Evolutionary conservation across 169 alveolate species (phyloP), one percentile per base, ranked within the genome.

Genomic region (Theileria annulata): DNA sequence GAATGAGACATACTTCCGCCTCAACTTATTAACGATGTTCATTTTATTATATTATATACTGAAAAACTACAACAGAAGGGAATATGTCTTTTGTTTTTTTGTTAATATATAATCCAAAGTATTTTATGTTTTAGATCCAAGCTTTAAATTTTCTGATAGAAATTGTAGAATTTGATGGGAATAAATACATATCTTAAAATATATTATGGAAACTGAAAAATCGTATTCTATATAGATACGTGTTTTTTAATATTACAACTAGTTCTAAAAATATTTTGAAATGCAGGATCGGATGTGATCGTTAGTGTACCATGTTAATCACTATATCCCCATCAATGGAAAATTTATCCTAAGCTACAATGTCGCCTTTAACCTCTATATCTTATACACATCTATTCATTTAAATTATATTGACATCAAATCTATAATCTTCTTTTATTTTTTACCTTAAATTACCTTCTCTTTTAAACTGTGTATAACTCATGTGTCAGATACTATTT

Each of bases 321-420:
- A 48, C 63, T 68, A 48, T 23, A 68, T 68, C 76, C 76, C 76
- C 76, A 68, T 33, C 76, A 48, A 68, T 68, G 71, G 25, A 62
- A 62, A 62, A 2, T 62, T 37, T 23, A 9, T 8, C 51, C 13
- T 8, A 17, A 42, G 51, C 51, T 42, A 42, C 51, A 42, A 42
- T 42, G 6, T 42, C 51, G 51, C 51, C 51, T 42, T 42, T 42
- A 42, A 42, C 51, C 51, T 17, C 51, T 17, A 42, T 10, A 42
- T 3, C 15, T 8, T 42, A 17, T 42, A 42, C 51, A 42, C 51
- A 42, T 42, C 51, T 1, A 42, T 42, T 17, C 51, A 42, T 17
- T 42, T 8, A 42, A 1, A 8, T 42, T 42, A 42, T 42, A 17
- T 42, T 12, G 51, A 42, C 51, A 12, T 42, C 15, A 42, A 42